Percentiles rank a stretch among this genome's conserved stretches.
Evolutionary conservation across 495 filamentous ascomycete species (phyloP).

Genomic region (Hypoxylon fuscum): DNA sequence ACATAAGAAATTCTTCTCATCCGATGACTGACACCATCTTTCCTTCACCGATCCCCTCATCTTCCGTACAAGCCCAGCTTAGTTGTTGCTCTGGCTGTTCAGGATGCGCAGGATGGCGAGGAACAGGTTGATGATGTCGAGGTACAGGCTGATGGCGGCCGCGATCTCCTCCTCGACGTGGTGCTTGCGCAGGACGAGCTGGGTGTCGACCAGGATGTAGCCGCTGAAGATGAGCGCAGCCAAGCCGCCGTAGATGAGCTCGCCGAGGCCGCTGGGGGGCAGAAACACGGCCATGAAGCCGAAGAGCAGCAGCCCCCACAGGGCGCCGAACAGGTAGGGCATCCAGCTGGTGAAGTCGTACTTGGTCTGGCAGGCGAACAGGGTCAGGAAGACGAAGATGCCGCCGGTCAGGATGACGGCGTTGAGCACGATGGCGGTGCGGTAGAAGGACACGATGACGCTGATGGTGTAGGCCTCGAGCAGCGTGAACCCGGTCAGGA

Average conservation of each 20-base stretch:
- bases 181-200: constrained; percentile 92
- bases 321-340: constrained; percentile 88
- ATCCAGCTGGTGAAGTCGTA: constrained; percentile 98
- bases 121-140: constrained; percentile 98
- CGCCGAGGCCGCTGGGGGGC: constrained; percentile 76
- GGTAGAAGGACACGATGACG: constrained; percentile 89
- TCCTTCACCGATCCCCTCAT: neutral
- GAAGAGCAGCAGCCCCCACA: constrained; percentile 92
- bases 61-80: constrained; percentile 36
- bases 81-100: constrained; percentile 89
- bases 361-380: constrained; percentile 97
- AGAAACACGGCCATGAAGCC: constrained; percentile 90
- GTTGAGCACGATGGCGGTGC: constrained; percentile 82
- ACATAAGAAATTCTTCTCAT: neutral
- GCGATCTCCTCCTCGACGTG: constrained; percentile 99
- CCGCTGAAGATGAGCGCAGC: constrained; percentile 88
- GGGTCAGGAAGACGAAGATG: constrained; percentile 90
- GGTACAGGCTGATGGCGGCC: constrained; percentile 91
- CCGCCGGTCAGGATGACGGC: constrained; percentile 89
- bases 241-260: constrained; percentile 84
- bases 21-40: neutral
- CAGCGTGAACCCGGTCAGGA: constrained; percentile 89
- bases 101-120: constrained; percentile 89
- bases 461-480: constrained; percentile 94
- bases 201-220: constrained; percentile 96